phyloP scores from a whole-genome alignment of 768 basidiomycete species.

The Hirschioporus abietinus region DNA sequence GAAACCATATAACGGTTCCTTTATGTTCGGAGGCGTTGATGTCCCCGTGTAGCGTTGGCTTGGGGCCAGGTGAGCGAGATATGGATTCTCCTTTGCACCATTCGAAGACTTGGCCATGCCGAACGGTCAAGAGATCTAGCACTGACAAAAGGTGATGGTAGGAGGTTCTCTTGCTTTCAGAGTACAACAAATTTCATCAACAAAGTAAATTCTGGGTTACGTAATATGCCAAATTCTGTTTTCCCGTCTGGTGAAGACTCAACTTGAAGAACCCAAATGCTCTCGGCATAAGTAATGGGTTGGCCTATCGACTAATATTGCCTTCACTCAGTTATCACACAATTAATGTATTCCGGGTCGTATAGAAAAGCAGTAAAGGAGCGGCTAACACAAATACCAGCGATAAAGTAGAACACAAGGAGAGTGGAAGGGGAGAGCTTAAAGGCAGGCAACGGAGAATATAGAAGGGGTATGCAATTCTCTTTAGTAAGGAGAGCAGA shows the following conservation, averaged over 20 bases:
- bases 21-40: conserved; percentile 20
- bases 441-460: not conserved
- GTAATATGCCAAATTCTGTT: not conserved
- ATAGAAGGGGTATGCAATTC: not conserved
- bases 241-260: too few species aligned
- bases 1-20: conserved; percentile 69
- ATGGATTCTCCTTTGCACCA: conserved; percentile 40
- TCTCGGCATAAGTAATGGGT: too few species aligned
- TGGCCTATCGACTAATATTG: not conserved
- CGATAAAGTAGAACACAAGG: not conserved
- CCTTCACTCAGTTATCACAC: not conserved
- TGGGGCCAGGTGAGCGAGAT: conserved; percentile 40
- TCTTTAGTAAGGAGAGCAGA: not conserved
- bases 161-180: too few species aligned
- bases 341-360: not conserved
- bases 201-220: not conserved
- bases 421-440: not conserved
- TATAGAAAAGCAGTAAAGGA: not conserved
- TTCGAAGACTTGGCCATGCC: not conserved
- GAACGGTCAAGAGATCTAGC: not conserved
- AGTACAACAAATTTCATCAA: not conserved
- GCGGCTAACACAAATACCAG: not conserved
- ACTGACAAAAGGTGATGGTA: too few species aligned
- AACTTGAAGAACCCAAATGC: too few species aligned
- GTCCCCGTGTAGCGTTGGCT: conserved; percentile 23